These are phyloP conservation scores for Triticum monococcum DNA, from an alignment of 176 grass and related monocot genomes.

Conservation along the genomic window DNA sequence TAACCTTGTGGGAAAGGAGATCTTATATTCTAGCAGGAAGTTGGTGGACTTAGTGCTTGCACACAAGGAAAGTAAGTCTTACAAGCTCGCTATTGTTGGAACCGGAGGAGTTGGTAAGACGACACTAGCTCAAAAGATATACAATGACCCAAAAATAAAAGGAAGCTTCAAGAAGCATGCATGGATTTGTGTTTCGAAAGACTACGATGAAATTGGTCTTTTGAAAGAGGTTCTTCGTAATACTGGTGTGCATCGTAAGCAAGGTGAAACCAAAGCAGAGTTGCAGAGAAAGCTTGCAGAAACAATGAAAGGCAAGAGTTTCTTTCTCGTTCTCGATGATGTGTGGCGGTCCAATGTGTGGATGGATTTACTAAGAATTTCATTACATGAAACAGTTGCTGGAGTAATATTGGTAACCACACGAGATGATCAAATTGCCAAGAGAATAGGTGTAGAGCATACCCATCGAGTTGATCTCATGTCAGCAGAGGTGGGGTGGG, in stretches of 20 bases:
- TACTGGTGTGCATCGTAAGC: neutral
- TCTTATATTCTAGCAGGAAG: neutral
- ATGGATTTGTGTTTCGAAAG: conserved; percentile 35
- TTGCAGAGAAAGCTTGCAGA: neutral
- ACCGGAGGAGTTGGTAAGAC: conserved; percentile 50
- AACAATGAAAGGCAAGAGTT: neutral
- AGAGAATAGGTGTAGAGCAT: too few relatives aligned
- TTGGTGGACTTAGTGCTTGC: neutral
- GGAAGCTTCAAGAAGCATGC: neutral
- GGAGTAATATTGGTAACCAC: too few relatives aligned
- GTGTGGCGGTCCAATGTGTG: conserved; percentile 32
- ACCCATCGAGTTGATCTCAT: too few relatives aligned
- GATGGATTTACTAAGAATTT: neutral
- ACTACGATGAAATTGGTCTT: neutral
- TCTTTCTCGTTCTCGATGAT: conserved; percentile 47
- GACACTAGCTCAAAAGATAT: conserved; percentile 44
- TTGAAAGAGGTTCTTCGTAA: conserved; percentile 7
- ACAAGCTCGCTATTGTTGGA: conserved; percentile 16
- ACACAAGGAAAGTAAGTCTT: neutral
- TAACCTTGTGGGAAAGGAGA: conserved; percentile 33
- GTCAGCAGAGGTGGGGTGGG: too few relatives aligned
- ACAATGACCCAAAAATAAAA: neutral
- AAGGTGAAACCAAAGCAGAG: conserved; percentile 13
- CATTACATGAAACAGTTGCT: too few relatives aligned
- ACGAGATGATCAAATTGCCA: too few relatives aligned